Conservation (phyloP, 1,284 basidiomycete species). For the Phlebopus sp. region DNA sequence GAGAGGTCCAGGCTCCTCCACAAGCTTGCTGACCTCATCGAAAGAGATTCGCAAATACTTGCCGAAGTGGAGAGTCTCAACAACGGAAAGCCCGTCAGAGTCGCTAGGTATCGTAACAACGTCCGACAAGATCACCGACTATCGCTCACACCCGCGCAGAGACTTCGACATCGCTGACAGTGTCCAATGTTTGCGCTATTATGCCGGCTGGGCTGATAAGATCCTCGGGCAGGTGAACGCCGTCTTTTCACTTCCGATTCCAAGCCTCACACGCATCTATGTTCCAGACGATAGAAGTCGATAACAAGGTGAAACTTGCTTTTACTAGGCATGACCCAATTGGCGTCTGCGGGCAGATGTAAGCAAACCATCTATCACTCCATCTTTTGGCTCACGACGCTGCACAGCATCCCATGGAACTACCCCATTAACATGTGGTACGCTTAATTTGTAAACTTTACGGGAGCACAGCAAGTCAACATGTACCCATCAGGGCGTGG, state of each 20-base stretch:
- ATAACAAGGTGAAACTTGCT: slow-evolving; percentile 76
- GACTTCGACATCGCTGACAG: slow-evolving; percentile 85
- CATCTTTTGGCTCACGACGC: slow-evolving; percentile 7
- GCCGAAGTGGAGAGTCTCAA: slow-evolving; percentile 80
- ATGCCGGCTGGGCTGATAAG: slow-evolving; percentile 70
- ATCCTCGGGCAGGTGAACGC: slow-evolving; percentile 60
- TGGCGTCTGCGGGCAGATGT: slow-evolving; percentile 92
- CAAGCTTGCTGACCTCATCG: slow-evolving; percentile 91
- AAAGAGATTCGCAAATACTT: slow-evolving; percentile 75
- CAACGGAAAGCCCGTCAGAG: slow-evolving; percentile 81
- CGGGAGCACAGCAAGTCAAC: slow-evolving; percentile 8
- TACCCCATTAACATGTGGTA: slow-evolving; percentile 92
- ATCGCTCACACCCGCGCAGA: slow-evolving; percentile 37
- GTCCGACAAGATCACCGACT: background rate
- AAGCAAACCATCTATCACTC: slow-evolving; percentile 25
- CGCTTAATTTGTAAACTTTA: slow-evolving; percentile 4
- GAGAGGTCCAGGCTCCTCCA: slow-evolving; percentile 79
- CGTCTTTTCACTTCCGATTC: background rate
- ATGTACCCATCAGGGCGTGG: slow-evolving; percentile 64
- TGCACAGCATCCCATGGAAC: slow-evolving; percentile 81
- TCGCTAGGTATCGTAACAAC: slow-evolving; percentile 52
- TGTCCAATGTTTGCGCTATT: slow-evolving; percentile 80
- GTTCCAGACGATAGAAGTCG: slow-evolving; percentile 72
- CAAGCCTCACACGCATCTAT: background rate
- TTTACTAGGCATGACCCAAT: slow-evolving; percentile 92